These are phyloP conservation scores for Boletus fagicola DNA, from an alignment of 768 basidiomycete species.

Conservation along the genomic window DNA sequence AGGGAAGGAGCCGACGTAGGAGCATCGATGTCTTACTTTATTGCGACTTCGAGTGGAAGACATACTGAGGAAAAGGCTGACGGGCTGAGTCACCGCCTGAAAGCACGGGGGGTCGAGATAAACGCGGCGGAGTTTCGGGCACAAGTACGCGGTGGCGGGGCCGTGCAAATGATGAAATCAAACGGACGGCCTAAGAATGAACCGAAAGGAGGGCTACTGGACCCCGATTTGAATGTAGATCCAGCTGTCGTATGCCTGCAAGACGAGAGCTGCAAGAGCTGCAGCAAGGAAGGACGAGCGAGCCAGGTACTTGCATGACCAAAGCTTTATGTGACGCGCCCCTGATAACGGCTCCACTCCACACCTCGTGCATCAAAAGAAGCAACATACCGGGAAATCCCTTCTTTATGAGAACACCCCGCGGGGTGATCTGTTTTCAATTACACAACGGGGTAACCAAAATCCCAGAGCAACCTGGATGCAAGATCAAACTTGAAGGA, in stretches of 20 bases:
- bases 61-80: conserved; percentile 11
- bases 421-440: neutral
- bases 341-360: conserved; percentile 8
- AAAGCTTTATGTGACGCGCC: conserved; percentile 24
- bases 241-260: conserved; percentile 24
- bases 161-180: neutral
- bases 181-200: neutral
- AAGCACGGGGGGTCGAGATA: neutral
- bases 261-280: conserved; percentile 12
- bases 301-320: neutral
- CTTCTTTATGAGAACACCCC: conserved; percentile 21
- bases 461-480: neutral
- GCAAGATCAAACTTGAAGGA: neutral
- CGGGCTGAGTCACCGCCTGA: neutral
- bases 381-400: conserved; percentile 22
- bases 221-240: conserved; percentile 10
- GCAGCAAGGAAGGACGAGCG: conserved; percentile 5
- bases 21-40: conserved; percentile 17
- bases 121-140: neutral
- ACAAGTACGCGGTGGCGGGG: neutral
- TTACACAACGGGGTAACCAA: conserved; percentile 1
- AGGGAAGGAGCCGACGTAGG: neutral
- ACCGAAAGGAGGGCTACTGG: neutral
- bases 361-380: conserved; percentile 30
- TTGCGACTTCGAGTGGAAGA: conserved; percentile 17